Evolutionary conservation across 2,329 filamentous ascomycete species (phyloP), one percentile per base, ranked within the genome.

Genomic region (Shiraia bambusicola): DNA sequence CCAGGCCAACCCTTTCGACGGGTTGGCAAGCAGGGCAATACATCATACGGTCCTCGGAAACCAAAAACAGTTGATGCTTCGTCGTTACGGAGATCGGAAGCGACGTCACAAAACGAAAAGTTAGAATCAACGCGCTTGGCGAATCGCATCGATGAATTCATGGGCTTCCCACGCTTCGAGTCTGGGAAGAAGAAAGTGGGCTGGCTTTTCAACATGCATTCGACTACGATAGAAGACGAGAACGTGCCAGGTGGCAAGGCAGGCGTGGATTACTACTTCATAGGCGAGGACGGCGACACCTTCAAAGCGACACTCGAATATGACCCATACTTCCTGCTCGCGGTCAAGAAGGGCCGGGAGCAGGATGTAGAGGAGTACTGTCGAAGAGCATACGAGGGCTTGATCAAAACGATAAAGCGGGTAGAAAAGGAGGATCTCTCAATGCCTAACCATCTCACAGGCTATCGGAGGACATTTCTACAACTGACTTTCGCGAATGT

Each of bases 231-330:
- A 32, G 75, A 95, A 67, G 92, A 97, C 65, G 80, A 91, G 12
- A 87, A 88, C 56, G 79, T 87, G 32, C 84, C 87, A 1, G 88
- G 88, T 45, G 93, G 93, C 27, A 83, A 89, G 52, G 87, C 93
- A 1, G 93, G 88, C 7, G 82, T 98, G 42, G 93, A 98, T 72
- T 96, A 90, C 71, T 98, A 96, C 75, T 98, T 98, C 71, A 86
- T 98, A 44, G 67, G 63, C 42, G 67, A 70, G 33, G 87, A 95
- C 42, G 83, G 88, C 11, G 82, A 84, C 34, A 92, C 87, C 4
- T 98, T 98, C 78, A 98, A 98, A 69, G 91, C 93, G 9, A 96
- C 91, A 1, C 74, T 98, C 52, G 89, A 95, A 72, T 97, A 95
- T 67, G 90, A 97, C 58, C 93, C 93, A 1, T 98, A 98, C 73